Conservation (phyloP, 192 early-diverging fungal species). For the Chytriomyces sp. region DNA sequence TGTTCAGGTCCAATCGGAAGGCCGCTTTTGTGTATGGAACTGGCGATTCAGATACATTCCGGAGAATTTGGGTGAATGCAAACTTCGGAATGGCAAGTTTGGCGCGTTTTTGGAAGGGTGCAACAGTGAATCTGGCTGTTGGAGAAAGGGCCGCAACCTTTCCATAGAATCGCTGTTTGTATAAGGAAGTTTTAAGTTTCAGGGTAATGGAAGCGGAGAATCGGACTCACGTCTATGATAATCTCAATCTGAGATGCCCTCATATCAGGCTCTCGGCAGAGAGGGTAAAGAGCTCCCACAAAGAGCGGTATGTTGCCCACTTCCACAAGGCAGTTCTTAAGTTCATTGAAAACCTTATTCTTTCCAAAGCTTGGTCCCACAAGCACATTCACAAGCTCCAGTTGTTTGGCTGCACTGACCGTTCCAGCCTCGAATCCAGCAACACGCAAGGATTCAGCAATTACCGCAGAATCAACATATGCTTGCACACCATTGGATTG, state of each 20-base stretch:
- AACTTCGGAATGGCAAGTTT: background rate
- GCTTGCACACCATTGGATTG: background rate
- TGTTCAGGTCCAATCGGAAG: slow-evolving; percentile 16
- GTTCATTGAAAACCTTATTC: background rate
- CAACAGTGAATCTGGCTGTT: background rate
- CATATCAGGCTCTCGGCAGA: slow-evolving; percentile 8
- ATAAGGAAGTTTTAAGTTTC: background rate
- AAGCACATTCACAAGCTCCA: slow-evolving; percentile 9
- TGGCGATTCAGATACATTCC: background rate
- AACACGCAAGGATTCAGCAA: slow-evolving; percentile 3
- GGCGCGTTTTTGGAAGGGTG: background rate
- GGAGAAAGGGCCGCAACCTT: background rate
- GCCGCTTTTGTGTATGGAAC: slow-evolving; percentile 2
- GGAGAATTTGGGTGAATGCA: background rate
- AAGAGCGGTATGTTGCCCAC: slow-evolving; percentile 1
- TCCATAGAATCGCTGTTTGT: background rate
- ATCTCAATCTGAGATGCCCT: background rate
- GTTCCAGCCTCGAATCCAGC: background rate
- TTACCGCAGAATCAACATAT: background rate
- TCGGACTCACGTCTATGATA: background rate
- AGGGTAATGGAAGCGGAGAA: background rate
- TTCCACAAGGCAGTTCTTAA: slow-evolving; percentile 3
- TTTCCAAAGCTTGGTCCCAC: background rate
- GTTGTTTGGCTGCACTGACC: background rate
- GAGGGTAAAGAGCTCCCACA: slow-evolving; percentile 13